Conservation (phyloP, 768 basidiomycete species). For the Phaffia australis region DNA sequence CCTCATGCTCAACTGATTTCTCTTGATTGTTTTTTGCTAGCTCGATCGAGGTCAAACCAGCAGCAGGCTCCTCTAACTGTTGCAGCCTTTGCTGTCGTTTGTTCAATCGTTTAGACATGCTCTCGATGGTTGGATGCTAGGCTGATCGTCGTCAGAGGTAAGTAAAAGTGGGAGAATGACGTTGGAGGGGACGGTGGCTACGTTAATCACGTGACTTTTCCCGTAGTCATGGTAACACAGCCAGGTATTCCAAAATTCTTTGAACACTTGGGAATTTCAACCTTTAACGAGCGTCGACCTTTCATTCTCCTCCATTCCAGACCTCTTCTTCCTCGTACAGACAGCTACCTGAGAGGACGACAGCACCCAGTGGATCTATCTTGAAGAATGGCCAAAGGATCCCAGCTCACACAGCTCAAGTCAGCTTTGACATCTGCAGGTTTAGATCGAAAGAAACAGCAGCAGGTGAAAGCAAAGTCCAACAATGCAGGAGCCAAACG, state of each 20-base stretch:
- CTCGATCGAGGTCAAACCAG: not conserved
- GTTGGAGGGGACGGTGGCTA: no score
- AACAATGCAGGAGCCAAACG: conserved; percentile 42
- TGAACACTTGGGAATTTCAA: no score
- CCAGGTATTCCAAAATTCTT: no score
- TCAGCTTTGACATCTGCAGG: conserved; percentile 70
- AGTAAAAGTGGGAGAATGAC: not conserved
- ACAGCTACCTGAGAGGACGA: not conserved
- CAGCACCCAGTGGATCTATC: no score
- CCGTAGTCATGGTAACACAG: no score
- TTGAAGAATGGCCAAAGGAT: conserved; percentile 36
- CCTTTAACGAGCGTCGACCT: no score
- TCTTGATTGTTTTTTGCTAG: not conserved
- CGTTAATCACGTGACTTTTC: no score
- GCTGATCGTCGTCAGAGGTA: not conserved
- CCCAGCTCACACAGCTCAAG: conserved; percentile 85
- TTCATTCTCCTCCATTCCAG: not conserved
- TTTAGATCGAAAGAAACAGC: conserved; percentile 50
- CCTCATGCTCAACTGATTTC: conserved; percentile 23
- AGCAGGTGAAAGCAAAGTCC: conserved; percentile 46
- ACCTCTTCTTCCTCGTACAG: not conserved
- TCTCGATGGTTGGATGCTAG: not conserved
- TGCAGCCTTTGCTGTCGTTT: conserved; percentile 15
- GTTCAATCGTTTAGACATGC: conserved; percentile 24
- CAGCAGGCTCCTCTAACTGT: conserved; percentile 4